Conservation (phyloP, 83 land plant genomes). For the Picea mariana region DNA sequence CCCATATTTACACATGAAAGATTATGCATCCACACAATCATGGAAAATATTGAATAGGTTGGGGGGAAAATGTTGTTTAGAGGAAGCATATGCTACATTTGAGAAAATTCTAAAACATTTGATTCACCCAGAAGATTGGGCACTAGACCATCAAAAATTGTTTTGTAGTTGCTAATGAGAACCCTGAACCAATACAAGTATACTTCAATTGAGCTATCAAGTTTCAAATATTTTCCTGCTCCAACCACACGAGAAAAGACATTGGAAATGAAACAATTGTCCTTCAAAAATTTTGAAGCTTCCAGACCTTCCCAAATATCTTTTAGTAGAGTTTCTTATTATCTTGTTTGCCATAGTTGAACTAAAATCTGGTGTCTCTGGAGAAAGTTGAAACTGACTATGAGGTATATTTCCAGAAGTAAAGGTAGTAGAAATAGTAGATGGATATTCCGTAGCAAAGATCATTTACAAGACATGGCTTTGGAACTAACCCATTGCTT, state of each 20-base stretch:
- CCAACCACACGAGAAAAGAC: constrained; percentile 68
- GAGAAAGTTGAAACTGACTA: constrained; percentile 71
- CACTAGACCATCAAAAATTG: constrained; percentile 78
- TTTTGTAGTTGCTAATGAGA: constrained; percentile 81
- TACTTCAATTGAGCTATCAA: constrained; percentile 63
- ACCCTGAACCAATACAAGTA: constrained; percentile 86
- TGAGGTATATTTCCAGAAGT: constrained; percentile 74
- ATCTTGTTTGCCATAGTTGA: constrained; percentile 45
- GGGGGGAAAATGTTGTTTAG: constrained; percentile 67
- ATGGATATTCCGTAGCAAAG: constrained; percentile 74
- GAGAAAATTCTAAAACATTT: constrained; percentile 61
- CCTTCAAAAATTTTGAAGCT: constrained; percentile 54
- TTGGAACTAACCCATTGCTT: constrained; percentile 82
- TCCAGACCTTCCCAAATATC: constrained; percentile 60
- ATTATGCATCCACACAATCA: constrained; percentile 67
- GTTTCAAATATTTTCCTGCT: constrained; percentile 36
- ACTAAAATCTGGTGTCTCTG: constrained; percentile 72
- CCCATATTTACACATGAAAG: constrained; percentile 34
- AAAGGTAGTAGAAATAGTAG: constrained; percentile 50
- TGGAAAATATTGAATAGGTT: constrained; percentile 81
- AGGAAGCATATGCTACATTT: constrained; percentile 77
- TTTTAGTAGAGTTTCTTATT: constrained; percentile 43
- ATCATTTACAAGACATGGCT: constrained; percentile 79
- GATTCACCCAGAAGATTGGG: constrained; percentile 86
- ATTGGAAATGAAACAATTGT: constrained; percentile 55